Percentiles rank a stretch among this genome's conserved stretches.
These are phyloP conservation scores for Heimioporus sp. DNA, from an alignment of 768 basidiomycete genomes.

Conservation along the genomic window DNA sequence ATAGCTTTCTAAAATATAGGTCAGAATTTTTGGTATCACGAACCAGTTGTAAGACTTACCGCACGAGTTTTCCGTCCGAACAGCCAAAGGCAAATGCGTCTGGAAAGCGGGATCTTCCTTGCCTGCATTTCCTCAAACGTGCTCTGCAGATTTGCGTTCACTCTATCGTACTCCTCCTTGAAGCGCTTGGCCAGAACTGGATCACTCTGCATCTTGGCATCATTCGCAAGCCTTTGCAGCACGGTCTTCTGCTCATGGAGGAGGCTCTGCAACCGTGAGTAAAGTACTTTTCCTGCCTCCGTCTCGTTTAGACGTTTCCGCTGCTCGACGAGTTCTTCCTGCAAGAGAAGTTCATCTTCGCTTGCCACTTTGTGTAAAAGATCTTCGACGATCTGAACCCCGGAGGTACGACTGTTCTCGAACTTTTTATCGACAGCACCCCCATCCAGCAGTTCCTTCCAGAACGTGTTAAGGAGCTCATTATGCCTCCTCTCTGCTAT, in stretches of 20 bases:
- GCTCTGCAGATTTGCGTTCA: slow-evolving; percentile 5
- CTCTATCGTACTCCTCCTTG: slow-evolving; percentile 9
- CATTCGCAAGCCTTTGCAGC: slow-evolving; percentile 15
- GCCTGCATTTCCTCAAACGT: slow-evolving; percentile 21
- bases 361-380: neutral
- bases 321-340: slow-evolving; percentile 17
- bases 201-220: slow-evolving; percentile 12
- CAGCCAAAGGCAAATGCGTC: slow-evolving; percentile 10
- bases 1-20: slow-evolving; percentile 4
- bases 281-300: slow-evolving; percentile 17
- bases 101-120: slow-evolving; percentile 15
- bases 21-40: too few species aligned
- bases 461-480: slow-evolving; percentile 29
- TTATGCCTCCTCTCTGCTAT: slow-evolving; percentile 15
- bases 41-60: slow-evolving; percentile 1
- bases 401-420: neutral
- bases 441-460: neutral
- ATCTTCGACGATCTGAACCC: neutral
- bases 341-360: slow-evolving; percentile 9
- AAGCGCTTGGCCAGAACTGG: slow-evolving; percentile 9
- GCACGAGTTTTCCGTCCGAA: slow-evolving; percentile 4
- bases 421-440: slow-evolving; percentile 6
- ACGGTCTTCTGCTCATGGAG: slow-evolving; percentile 15
- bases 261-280: slow-evolving; percentile 15
- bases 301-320: slow-evolving; percentile 19